Evolutionary conservation across 2,329 filamentous ascomycete species (phyloP), one percentile per base, ranked within the genome.

Genomic region (Alternaria viburni): DNA sequence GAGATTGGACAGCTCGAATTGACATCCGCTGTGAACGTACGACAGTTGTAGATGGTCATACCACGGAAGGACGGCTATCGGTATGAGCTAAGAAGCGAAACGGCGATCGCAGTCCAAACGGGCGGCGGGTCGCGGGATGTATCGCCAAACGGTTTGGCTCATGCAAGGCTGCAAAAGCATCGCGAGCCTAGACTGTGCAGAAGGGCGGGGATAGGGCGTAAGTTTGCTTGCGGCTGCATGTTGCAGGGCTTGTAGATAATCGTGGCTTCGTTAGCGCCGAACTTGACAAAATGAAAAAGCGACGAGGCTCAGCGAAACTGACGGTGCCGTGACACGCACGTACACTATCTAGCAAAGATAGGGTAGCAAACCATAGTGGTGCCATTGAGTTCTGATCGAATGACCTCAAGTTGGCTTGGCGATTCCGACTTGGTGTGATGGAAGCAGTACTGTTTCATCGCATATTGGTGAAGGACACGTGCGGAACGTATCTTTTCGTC

Each of bases 211-310:
- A 30, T 41, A 50, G 41, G 32, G 61, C 26, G 12, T 28, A 51
- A 36, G 54, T 60, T 56, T 49, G 50, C 55, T 52, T 43, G 43
- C 36, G 41, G 49, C 43, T 46, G 30, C 36, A 49, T 36, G 12
- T 54, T 46, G 21, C 49, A 43, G 19, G 25, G 23, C 25, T 46
- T 23, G 28, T 57, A 28, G 23, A 21, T 17, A 25, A 26, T 54
- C 19, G 59, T 61, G 61, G 65, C 62, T 55, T 51, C 41, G 25
- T 51, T 65, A 60, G 59, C 59, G 65, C 47, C 7, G 41, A 44
- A 49, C 11, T 47, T 11, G 56, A 61, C 44, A 62, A 64, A 54
- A 46, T 28, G 64, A 67, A 49, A 60, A 67, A 59, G 47, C 51
- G 64, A 66, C 56, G 32, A 62, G 46, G 54, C 44, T 66, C 30